Evolutionary conservation across 768 basidiomycete species (phyloP), one percentile per base, ranked within the genome.

Genomic region (Gymnopilus dilepis): DNA sequence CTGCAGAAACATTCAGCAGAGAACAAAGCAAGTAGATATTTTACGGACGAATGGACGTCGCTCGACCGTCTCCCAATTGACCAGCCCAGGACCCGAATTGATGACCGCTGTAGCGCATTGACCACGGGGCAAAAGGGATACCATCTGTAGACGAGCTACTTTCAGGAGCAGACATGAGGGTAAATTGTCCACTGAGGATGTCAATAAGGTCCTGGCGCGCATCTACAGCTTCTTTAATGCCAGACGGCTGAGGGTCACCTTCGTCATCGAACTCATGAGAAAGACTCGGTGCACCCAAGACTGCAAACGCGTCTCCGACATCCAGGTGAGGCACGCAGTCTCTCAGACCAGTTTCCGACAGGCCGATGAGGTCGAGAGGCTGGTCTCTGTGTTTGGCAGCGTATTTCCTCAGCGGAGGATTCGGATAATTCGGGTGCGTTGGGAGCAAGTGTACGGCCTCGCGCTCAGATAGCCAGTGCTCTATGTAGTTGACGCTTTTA

Each of bases 41-140:
- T 26, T 30, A 73, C 74, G 62, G 59, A 83, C 82, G 76, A 53
- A 99, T 85, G 8, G 92, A 92, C n/a, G 94, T 92, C 0, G 97
- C 97, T 17, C 97, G 84, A 0, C 97, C 97, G 69, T 99, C 97
- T 12, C 97, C 97, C 4, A 99, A 82, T 71, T 98, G 97, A 24
- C 95, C 95, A 0, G 97, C 96, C 88, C 91, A 98, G 2, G 70
- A 76, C 0, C 94, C 94, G 68, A 95, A 95, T 67, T 95, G 93
- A 70, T 94, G 92, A 0, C 95, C 96, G 64, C 91, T 94, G 72
- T 98, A 99, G 15, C 95, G 82, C 30, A 95, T 81, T 4, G 92
- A 89, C 93, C 94, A 98, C 0, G 97, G 90, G 3, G 87, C 86
- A 67, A 90, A 90, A 1, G 72, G 64, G 0, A 64, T 51, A 7